Evolutionary conservation across 257 asterid genomes (phyloP), one percentile per base, ranked within the genome.

Genomic region (Verbena officinalis): DNA sequence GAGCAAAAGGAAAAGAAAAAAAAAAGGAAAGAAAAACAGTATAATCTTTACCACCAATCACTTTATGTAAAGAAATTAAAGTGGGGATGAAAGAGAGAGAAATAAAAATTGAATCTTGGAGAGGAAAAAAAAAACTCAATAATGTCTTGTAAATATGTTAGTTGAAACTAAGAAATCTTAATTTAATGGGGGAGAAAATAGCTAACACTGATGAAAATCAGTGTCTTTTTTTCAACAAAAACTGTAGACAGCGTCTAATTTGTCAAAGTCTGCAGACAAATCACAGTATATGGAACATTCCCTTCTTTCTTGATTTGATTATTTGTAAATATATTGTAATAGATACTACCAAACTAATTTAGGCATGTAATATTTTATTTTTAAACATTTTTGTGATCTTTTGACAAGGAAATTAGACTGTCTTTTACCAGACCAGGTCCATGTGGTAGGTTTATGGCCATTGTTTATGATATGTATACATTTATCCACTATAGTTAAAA

Each of bases 31-130:
- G 14, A 48, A 7, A 64, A 56, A 55, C 42, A 73, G 34, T 51
- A 64, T 30, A 49, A 65, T 44, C 52, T 59, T 66, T 74, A 4
- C 7, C 64, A 79, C 49, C 70, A 72, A 59, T 64, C 76, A 65
- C 81, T 73, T 77, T 72, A 49, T 70, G 22, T n/a, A 65, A 69
- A 76, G 72, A 63, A 71, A 59, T 17, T 64, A 73, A 72, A 69
- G 69, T 50, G 78, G 81, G 78, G 79, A 64, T 58, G 71, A 63
- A 12, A 79, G 63, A 71, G 73, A 59, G 58, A 58, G 40, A 6
- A 38, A 46, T n/a, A 49, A 65, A 56, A 42, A 51, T n/a, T 34
- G 13, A 4, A n/a, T 70, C 64, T 54, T 52, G 65, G 9, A 14
- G 45, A 27, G 33, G 2, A 27, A 27, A 27, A 27, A 27, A 27